Evolutionary conservation across 1,284 basidiomycete genomes (phyloP), one percentile per base, ranked within the genome.

Genomic region (Heliocybe sulcata): DNA sequence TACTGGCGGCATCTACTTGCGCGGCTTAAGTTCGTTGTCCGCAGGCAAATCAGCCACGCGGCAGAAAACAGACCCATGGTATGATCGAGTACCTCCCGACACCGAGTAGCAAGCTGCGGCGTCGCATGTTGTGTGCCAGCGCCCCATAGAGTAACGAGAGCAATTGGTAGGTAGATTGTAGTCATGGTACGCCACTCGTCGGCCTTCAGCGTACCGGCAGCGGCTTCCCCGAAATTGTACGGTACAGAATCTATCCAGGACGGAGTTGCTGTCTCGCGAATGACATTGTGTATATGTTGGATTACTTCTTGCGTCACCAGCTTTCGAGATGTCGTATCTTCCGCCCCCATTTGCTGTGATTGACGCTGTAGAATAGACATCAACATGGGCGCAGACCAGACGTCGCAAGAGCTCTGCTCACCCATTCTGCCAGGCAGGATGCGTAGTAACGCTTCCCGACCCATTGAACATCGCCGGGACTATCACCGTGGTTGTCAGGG

Each of bases 141-240:
- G n/a, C 58, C 64, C 68, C 67, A 70, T 16, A 67, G 54, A 19
- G 59, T 35, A 47, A 70, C 60, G 4, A 73, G 59, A 0, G 69
- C 61, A 35, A 73, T 57, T 0, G 67, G 68, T 16, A 73, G 56
- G 51, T 66, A 65, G 2, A 73, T 51, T 0, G 63, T 66, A 10
- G 56, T 57, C 9, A 69, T 45, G 6, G 62, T 63, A 1, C 64
- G 60, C 72, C 72, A 74, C 58, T 73, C 62, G 56, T 70, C 70
- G 2, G 72, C 72, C 51, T 71, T 73, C 45, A 71, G 55, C 3
- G 60, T 63, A 1, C 72, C 72, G 12, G 62, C 63, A 16, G 54
- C 49, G 1, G 61, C 56, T 19, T 64, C 57, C 4, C 72, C 71
- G 57, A 65, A 68, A 45, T 71, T 66, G 10, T 51, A 38, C 1